These are phyloP conservation scores for Amanita exitialis DNA, from an alignment of 768 basidiomycete genomes.

Conservation along the genomic window DNA sequence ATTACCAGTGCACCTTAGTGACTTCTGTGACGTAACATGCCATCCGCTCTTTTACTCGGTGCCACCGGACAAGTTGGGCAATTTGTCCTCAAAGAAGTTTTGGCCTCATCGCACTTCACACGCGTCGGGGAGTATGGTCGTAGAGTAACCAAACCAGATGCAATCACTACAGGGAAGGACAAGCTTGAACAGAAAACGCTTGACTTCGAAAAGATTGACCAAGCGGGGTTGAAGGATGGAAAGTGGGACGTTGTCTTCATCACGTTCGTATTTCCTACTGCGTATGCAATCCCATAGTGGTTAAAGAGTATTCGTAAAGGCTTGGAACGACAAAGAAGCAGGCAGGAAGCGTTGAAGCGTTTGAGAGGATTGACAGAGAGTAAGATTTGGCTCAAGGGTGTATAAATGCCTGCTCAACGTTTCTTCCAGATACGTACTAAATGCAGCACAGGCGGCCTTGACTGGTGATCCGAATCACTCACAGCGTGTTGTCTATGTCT, in stretches of 20 bases:
- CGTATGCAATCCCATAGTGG: not conserved
- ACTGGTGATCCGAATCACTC: slow-evolving; percentile 27
- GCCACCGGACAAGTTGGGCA: slow-evolving; percentile 66
- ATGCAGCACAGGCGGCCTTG: slow-evolving; percentile 59
- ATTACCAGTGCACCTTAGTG: too few species aligned
- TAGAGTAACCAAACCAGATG: slow-evolving; percentile 35
- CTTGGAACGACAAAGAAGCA: slow-evolving; percentile 54
- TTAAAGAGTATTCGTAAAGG: slow-evolving; percentile 16
- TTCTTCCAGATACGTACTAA: slow-evolving; percentile 49
- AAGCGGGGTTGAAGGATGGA: slow-evolving; percentile 32
- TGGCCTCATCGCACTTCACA: slow-evolving; percentile 43
- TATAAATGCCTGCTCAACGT: not conserved
- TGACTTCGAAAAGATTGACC: slow-evolving; percentile 53
- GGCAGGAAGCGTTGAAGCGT: slow-evolving; percentile 56
- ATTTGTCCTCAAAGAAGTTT: slow-evolving; percentile 49
- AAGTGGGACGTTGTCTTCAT: slow-evolving; percentile 74
- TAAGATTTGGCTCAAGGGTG: slow-evolving; percentile 21
- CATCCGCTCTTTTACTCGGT: slow-evolving; percentile 57
- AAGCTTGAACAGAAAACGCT: slow-evolving; percentile 63
- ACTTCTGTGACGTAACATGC: not conserved
- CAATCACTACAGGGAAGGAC: slow-evolving; percentile 29
- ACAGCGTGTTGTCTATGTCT: slow-evolving; percentile 65
- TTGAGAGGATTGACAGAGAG: slow-evolving; percentile 74
- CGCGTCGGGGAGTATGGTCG: slow-evolving; percentile 67
- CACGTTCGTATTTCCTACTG: slow-evolving; percentile 28